Conservation (phyloP, 73 alveolate genomes). For the Stentor roeselii region DNA sequence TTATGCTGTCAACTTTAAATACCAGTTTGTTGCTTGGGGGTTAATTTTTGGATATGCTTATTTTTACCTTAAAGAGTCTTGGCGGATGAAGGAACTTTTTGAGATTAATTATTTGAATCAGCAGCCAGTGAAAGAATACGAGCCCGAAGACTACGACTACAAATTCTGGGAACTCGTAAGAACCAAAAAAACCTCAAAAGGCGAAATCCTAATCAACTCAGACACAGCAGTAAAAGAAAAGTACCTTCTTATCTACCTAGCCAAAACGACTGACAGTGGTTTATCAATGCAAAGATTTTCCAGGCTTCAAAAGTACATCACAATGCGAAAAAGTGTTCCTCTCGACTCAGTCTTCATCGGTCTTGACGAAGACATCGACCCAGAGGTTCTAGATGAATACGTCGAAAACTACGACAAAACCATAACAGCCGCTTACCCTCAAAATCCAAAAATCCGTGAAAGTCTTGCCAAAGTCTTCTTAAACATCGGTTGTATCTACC, state of each 20-base stretch:
- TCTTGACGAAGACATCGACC: background rate
- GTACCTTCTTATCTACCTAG: background rate
- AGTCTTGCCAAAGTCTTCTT: background rate
- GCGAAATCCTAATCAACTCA: background rate
- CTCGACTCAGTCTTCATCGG: background rate
- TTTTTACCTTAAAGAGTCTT: background rate
- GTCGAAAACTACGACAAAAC: background rate
- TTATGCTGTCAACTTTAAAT: background rate
- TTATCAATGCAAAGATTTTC: slow-evolving; percentile 26
- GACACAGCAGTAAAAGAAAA: background rate
- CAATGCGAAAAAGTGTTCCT: background rate
- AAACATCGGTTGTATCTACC: slow-evolving; percentile 23
- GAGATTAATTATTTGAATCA: slow-evolving; percentile 5
- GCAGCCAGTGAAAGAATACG: slow-evolving; percentile 1
- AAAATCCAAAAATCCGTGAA: background rate
- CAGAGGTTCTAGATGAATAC: slow-evolving; percentile 1
- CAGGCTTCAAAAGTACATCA: background rate
- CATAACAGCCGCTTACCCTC: background rate
- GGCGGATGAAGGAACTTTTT: background rate
- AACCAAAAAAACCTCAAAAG: background rate
- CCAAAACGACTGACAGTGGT: background rate
- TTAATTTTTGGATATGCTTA: background rate
- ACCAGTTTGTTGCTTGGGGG: background rate
- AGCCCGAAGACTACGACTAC: slow-evolving; percentile 7
- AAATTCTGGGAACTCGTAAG: slow-evolving; percentile 11